Percentiles rank a stretch among this genome's conserved stretches.
Conservation (phyloP, 352 stramenopile species). For the Globisporangium orthogonon region DNA sequence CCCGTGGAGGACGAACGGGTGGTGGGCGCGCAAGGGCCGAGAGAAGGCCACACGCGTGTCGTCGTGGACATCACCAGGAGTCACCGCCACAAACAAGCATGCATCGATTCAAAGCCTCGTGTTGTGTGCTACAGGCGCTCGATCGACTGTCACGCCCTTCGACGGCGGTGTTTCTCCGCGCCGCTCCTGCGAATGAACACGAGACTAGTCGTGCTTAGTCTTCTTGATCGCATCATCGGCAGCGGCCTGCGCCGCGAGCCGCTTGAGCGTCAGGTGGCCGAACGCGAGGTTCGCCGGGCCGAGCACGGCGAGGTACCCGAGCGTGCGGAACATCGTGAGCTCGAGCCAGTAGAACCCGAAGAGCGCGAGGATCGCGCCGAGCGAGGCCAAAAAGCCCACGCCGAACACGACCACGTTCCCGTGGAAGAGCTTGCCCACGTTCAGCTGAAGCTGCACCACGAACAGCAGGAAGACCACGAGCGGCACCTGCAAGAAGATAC, state of each 20-base stretch:
- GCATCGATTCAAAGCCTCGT: no score
- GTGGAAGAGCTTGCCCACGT: conserved; percentile 64
- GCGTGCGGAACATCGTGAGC: conserved; percentile 84
- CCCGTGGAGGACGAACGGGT: no score
- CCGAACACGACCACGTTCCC: conserved; percentile 61
- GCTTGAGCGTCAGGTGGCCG: conserved; percentile 75
- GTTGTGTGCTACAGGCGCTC: no score
- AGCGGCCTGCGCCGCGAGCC: conserved; percentile 33
- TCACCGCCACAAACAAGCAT: no score
- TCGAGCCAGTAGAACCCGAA: conserved; percentile 86
- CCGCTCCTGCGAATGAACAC: no score
- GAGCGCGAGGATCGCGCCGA: conserved; percentile 68
- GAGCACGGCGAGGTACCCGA: conserved; percentile 67
- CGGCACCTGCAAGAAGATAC: conserved; percentile 18
- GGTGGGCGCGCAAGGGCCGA: no score
- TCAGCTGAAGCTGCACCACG: conserved; percentile 47
- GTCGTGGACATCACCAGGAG: no score
- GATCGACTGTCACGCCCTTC: no score
- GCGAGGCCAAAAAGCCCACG: conserved; percentile 63
- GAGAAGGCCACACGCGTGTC: no score
- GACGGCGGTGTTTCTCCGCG: no score
- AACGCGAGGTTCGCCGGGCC: conserved; percentile 49
- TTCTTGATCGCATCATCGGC: conserved; percentile 23
- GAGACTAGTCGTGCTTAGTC: conserved; percentile 47
- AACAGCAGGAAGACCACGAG: conserved; percentile 61